phyloP scores from a whole-genome alignment of 2,329 filamentous ascomycete species.

The Didymella pinodella region DNA sequence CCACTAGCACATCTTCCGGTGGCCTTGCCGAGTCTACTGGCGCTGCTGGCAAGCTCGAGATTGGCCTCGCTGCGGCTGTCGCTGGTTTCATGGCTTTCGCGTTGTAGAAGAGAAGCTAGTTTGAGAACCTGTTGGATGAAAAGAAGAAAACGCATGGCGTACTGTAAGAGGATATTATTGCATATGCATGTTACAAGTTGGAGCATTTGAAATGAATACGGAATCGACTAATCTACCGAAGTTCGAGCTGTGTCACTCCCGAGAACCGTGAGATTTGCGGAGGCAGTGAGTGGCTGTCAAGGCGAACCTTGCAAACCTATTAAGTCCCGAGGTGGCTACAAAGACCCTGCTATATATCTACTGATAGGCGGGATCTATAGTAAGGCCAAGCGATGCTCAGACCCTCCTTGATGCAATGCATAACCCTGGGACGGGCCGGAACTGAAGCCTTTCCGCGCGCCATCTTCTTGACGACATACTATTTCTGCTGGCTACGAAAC shows the following conservation, averaged over 20 bases:
- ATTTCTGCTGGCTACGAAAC: too few relatives aligned
- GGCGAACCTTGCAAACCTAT: too few relatives aligned
- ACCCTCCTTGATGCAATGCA: too few relatives aligned
- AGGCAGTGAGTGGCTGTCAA: too few relatives aligned
- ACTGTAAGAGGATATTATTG: background rate
- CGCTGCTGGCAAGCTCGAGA: constrained; percentile 35
- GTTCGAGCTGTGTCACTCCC: background rate
- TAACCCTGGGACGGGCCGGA: too few relatives aligned
- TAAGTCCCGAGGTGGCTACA: too few relatives aligned
- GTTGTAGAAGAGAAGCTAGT: constrained; percentile 29
- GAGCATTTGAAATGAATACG: background rate
- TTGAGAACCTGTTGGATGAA: background rate
- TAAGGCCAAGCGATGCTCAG: too few relatives aligned
- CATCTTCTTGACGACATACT: background rate
- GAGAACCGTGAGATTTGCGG: too few relatives aligned
- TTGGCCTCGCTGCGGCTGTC: constrained; percentile 36
- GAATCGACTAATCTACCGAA: background rate
- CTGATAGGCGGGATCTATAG: too few relatives aligned
- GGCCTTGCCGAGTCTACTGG: constrained; percentile 26
- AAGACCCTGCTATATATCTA: too few relatives aligned
- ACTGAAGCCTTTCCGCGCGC: background rate
- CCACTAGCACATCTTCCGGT: constrained; percentile 19
- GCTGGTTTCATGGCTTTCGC: constrained; percentile 36
- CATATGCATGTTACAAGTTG: background rate
- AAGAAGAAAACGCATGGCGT: background rate